phyloP scores from a whole-genome alignment of 306 rosid genomes.

The Cyclanthera cordifolia region DNA sequence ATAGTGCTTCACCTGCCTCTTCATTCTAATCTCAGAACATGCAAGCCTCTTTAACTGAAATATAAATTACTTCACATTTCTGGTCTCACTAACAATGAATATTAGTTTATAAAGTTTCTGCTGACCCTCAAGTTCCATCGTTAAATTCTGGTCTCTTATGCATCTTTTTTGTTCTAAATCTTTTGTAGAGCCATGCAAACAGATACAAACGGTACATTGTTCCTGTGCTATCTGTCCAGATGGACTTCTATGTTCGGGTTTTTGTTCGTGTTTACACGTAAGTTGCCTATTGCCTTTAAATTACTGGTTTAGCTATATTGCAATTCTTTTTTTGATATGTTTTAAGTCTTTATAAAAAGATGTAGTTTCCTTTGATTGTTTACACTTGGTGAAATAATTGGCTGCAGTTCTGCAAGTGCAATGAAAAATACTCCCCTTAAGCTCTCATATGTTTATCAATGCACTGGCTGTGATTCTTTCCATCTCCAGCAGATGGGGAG shows the following conservation, averaged over 20 bases:
- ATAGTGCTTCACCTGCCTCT: neutral
- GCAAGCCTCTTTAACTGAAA: neutral
- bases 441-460: slow-evolving; percentile 94
- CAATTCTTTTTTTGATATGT: neutral
- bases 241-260: slow-evolving; percentile 88
- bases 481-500: slow-evolving; percentile 87
- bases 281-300: slow-evolving; percentile 17
- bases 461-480: slow-evolving; percentile 93
- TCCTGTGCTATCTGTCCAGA: slow-evolving; percentile 89
- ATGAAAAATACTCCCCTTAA: slow-evolving; percentile 92
- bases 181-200: slow-evolving; percentile 92
- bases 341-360: neutral
- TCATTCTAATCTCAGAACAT: neutral
- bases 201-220: slow-evolving; percentile 93
- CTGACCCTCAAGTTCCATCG: too few species aligned
- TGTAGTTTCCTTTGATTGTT: slow-evolving; percentile 5
- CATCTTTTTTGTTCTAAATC: slow-evolving; percentile 15
- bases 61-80: neutral
- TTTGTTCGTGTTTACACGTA: slow-evolving; percentile 83
- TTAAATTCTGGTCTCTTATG: neutral
- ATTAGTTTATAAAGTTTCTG: neutral
- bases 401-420: slow-evolving; percentile 84
- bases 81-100: neutral
- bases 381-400: slow-evolving; percentile 23
- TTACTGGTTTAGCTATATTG: slow-evolving; percentile 3